Evolutionary conservation across 495 filamentous ascomycete species (phyloP), one percentile per base, ranked within the genome.

Genomic region (Bombardia bombarda): DNA sequence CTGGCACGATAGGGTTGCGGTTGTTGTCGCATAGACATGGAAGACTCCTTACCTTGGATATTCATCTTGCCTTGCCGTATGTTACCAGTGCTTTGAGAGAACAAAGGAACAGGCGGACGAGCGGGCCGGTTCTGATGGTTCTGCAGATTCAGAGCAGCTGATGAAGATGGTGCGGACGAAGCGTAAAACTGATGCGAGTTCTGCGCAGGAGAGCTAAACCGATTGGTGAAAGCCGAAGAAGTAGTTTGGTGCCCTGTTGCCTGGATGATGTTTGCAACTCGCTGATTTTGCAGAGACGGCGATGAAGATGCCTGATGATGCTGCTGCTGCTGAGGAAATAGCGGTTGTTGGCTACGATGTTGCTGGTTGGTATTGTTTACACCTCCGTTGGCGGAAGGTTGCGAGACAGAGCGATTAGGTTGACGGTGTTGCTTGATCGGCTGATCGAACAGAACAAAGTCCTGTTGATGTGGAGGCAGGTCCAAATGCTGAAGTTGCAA

Each of bases 251-350:
- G 77, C 62, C 77, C 77, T 62, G 73, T 71, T 52, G 68, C 63
- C 66, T 73, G 67, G 57, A 80, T 70, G 46, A 77, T 78, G 64
- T 71, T 72, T 36, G 72, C 73, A 56, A 82, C 69, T 60, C 73
- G 70, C 56, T 73, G 72, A 43, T 72, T 74, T 60, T 74, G 73
- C 54, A 71, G 47, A 50, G 66, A 52, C 23, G 65, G 60, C 42
- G 65, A 56, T 40, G 61, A 52, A 44, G 50, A 19, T 49, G 34
- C 20, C 12, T 23, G 17, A 20, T 7, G 17, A 21, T 20, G 40
- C 30, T 53, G 58, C 38, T 58, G 61, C 32, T 55, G 58, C 34
- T 60, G 60, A n/a, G n/a, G n/a, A n/a, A n/a, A n/a, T n/a, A n/a
- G n/a, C n/a, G 60, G 61, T 30, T 55, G 58, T 34, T 60, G 60